Conservation (phyloP, 352 stramenopile genomes). For the Peronosclerospora sorghi region DNA sequence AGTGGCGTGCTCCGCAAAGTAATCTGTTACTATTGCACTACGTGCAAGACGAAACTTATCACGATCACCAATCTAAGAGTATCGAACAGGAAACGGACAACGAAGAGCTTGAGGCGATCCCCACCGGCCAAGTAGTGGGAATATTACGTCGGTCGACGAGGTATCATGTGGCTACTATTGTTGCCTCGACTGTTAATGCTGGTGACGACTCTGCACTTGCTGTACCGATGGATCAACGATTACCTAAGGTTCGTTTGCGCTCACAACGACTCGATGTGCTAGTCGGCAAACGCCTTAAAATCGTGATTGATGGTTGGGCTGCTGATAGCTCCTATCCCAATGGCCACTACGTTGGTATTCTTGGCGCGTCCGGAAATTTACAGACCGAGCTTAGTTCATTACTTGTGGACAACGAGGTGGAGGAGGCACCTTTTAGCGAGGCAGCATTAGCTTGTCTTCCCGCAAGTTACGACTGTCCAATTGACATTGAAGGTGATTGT, state of each 20-base stretch:
- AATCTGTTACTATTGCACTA: conserved; percentile 68
- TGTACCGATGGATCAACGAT: conserved; percentile 71
- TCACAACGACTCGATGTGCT: conserved; percentile 66
- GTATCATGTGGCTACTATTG: conserved; percentile 63
- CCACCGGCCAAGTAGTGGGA: conserved; percentile 76
- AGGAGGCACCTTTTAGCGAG: conserved; percentile 80
- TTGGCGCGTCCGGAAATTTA: conserved; percentile 47
- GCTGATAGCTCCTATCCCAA: conserved; percentile 68
- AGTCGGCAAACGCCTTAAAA: conserved; percentile 69
- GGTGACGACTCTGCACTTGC: conserved; percentile 64
- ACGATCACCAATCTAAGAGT: conserved; percentile 15
- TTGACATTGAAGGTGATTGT: conserved; percentile 49
- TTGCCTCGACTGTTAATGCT: conserved; percentile 43
- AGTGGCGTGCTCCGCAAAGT: conserved; percentile 68
- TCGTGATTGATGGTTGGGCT: conserved; percentile 73
- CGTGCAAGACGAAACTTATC: conserved; percentile 29
- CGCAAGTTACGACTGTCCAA: conserved; percentile 26
- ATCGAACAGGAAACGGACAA: conserved; percentile 2
- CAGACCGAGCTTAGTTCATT: conserved; percentile 75
- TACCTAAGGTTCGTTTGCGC: conserved; percentile 72
- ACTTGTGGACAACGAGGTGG: conserved; percentile 74
- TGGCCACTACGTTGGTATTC: conserved; percentile 69
- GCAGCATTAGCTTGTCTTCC: conserved; percentile 74
- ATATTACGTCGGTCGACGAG: conserved; percentile 64
- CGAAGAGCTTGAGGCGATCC: conserved; percentile 24